Conservation (phyloP, 1,284 basidiomycete genomes). For the Naganishia sp. region DNA sequence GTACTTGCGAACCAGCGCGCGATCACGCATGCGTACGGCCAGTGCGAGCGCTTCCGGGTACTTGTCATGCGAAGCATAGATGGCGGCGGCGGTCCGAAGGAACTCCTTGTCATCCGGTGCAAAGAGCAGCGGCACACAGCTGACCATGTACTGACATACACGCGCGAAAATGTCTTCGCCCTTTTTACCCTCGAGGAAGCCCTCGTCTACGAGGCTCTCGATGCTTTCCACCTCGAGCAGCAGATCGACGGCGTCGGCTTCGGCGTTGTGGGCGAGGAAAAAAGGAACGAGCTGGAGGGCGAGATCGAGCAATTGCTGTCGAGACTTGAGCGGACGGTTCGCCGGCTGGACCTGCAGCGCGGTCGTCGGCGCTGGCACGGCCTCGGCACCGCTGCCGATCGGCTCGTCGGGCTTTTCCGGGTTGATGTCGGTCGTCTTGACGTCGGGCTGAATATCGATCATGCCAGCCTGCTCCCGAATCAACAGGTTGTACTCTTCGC, state of each 20-base stretch:
- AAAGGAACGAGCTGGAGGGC: constrained; percentile 88
- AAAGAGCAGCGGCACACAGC: constrained; percentile 86
- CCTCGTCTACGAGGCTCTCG: constrained; percentile 67
- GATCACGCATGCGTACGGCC: constrained; percentile 82
- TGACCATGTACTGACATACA: constrained; percentile 98
- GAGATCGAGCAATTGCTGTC: constrained; percentile 71
- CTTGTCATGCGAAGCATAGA: constrained; percentile 85
- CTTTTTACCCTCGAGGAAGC: constrained; percentile 67
- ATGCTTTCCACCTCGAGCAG: constrained; percentile 93
- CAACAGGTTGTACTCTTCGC: constrained; percentile 81
- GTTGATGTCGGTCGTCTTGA: constrained; percentile 4
- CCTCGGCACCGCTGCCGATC: constrained; percentile 36
- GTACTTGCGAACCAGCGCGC: constrained; percentile 73
- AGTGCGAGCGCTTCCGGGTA: constrained; percentile 90
- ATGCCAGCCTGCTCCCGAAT: constrained; percentile 35
- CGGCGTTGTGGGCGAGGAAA: constrained; percentile 91
- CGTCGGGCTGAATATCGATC: constrained; percentile 23
- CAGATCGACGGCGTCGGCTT: constrained; percentile 96
- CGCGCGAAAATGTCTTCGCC: constrained; percentile 78
- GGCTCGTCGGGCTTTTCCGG: constrained; percentile 12
- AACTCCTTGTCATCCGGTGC: constrained; percentile 92
- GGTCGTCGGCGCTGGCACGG: constrained; percentile 52
- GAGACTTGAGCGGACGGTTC: constrained; percentile 40
- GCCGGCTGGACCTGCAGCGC: constrained; percentile 15
- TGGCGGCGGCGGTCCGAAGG: constrained; percentile 82